Evolutionary conservation across 768 basidiomycete genomes (phyloP), one percentile per base, ranked within the genome.

Genomic region (Tephrocybe sp.): DNA sequence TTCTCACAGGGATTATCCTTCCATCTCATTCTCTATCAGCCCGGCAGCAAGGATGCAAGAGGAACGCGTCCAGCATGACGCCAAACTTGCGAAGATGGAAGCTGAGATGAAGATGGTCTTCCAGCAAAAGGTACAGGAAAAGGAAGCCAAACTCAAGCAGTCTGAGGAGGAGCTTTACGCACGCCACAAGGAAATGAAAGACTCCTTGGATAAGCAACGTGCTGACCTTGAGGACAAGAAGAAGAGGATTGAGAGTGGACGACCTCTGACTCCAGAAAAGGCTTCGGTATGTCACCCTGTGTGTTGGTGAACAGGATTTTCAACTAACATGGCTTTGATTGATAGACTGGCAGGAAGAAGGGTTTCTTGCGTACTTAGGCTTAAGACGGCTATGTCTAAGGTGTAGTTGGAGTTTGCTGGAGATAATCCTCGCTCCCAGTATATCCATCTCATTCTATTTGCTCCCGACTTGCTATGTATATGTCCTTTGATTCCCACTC

Each of bases 41-140:
- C 97, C 97, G 54, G 95, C 95, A 41, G 91, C 89, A 51, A 89
- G 93, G 70, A 82, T 92, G 74, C 93, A 95, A 56, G 97, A 99
- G 66, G 97, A 99, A 66, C 90, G 97, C 49, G 78, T 92, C 44
- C 70, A 98, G 64, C 96, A 99, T 72, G 96, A 99, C 73, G 89
- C 91, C 59, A 98, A 98, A 70, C 83, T 99, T 47, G 83, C 92
- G 48, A 99, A 99, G 85, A 98, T 98, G 88, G 97, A 99, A 75
- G 90, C 94, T 48, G 97, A 98, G 79, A 99, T 99, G 97, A 98
- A 98, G 84, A 93, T 96, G 92, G 97, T 99, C 61, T 99, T 99
- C 93, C 94, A 95, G 67, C 97, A 98, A 73, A 99, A 99, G 71
- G 97, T 99, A 47, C 92, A 94, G 68, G 97, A 99, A 69, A 98